phyloP scores from a whole-genome alignment of 192 early-diverging fungal species.

The Coemansia sp. region DNA sequence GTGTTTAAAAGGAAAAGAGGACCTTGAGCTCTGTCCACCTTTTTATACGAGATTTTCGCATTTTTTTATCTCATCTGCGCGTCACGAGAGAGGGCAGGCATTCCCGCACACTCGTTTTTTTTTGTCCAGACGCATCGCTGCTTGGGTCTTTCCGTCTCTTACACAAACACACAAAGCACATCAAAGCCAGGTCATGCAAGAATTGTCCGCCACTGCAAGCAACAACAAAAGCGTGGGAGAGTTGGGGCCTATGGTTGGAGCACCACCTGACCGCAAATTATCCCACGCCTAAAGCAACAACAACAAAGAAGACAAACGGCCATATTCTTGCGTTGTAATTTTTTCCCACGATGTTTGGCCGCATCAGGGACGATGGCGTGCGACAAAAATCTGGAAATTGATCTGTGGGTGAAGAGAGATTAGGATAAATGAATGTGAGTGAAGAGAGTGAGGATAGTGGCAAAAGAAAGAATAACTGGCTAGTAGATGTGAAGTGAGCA shows the following conservation, averaged over 20 bases:
- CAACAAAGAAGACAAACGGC: not conserved
- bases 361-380: not conserved
- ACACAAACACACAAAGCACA: not conserved
- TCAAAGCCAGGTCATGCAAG: not conserved
- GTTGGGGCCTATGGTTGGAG: conserved; percentile 8
- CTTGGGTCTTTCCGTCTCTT: not conserved
- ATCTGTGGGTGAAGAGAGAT: not conserved
- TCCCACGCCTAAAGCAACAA: not conserved
- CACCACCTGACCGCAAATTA: not conserved
- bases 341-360: not conserved
- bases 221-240: conserved; percentile 26
- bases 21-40: not conserved
- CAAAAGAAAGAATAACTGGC: conserved; percentile 9
- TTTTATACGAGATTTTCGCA: not conserved
- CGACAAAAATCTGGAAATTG: not conserved
- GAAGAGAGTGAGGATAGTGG: not conserved
- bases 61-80: not conserved
- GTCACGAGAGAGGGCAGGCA: not conserved
- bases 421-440: not conserved
- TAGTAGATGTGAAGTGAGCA: not conserved
- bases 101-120: not conserved
- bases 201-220: not conserved
- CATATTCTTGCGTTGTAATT: not conserved
- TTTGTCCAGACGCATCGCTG: not conserved
- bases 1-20: not conserved